Conservation (phyloP, 2,329 filamentous ascomycete species). For the Aspergillus bombycis region DNA sequence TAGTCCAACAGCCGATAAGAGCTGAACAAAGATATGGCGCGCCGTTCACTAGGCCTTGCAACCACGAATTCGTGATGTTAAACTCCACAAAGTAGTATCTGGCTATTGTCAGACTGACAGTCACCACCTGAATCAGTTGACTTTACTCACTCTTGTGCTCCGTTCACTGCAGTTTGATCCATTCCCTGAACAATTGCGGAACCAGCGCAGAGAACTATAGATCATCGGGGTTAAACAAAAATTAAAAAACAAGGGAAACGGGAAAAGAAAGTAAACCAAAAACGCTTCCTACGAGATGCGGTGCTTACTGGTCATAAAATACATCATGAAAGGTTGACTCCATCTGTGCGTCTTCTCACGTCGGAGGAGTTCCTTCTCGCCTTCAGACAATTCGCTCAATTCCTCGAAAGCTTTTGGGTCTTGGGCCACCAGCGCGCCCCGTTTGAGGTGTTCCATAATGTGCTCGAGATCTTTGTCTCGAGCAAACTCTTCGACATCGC, state of each 20-base stretch:
- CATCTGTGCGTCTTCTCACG: conserved; percentile 18
- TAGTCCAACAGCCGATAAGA: conserved; percentile 72
- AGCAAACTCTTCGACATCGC: conserved; percentile 46
- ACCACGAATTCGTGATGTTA: conserved; percentile 49
- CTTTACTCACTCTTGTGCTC: conserved; percentile 1
- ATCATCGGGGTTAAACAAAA: not conserved
- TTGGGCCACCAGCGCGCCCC: conserved; percentile 72
- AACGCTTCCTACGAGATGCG: not conserved
- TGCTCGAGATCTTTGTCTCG: conserved; percentile 61
- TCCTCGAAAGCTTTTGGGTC: conserved; percentile 67
- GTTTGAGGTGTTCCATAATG: conserved; percentile 48
- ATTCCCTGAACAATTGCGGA: conserved; percentile 61
- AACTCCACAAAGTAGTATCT: conserved; percentile 11
- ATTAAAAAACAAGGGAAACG: too few species aligned
- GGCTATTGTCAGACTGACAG: not conserved
- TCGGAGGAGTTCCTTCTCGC: conserved; percentile 12
- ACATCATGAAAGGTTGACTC: conserved; percentile 20
- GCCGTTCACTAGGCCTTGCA: conserved; percentile 64
- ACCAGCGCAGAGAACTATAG: conserved; percentile 16
- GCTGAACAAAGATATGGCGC: conserved; percentile 65
- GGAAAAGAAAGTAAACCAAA: too few species aligned
- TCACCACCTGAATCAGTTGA: not conserved
- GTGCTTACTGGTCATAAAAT: conserved; percentile 17
- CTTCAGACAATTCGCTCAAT: conserved; percentile 52
- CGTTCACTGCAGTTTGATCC: conserved; percentile 40